Conservation (phyloP, 1,284 basidiomycete genomes). For the Naganishia albida region DNA sequence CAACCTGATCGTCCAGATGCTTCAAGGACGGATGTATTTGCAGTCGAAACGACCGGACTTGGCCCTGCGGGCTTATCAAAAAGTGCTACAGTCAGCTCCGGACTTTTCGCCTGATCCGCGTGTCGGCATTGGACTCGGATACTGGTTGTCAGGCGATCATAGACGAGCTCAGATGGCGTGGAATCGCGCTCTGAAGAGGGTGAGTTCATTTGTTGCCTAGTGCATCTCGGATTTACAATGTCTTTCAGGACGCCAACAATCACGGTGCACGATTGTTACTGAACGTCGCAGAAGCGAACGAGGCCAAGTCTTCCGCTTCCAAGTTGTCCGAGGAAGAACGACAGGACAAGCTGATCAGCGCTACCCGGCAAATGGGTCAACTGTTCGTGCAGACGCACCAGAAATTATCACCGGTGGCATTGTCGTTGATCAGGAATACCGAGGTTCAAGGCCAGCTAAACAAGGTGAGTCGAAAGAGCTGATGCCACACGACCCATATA, state of each 20-base stretch:
- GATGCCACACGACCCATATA: constrained; percentile 45
- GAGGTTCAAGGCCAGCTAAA: constrained; percentile 70
- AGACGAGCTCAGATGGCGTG: constrained; percentile 78
- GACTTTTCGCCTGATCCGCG: constrained; percentile 81
- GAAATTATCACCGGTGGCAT: constrained; percentile 72
- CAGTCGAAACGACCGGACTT: constrained; percentile 32
- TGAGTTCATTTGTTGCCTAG: constrained; percentile 54
- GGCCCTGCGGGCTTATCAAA: constrained; percentile 64
- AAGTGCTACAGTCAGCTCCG: constrained; percentile 73
- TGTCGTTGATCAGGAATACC: constrained; percentile 75
- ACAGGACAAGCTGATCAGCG: constrained; percentile 24
- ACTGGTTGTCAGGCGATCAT: constrained; percentile 81
- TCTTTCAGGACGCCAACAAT: constrained; percentile 16
- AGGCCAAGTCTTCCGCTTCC: constrained; percentile 62
- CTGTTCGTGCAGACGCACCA: constrained; percentile 32
- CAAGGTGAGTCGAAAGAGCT: constrained; percentile 57
- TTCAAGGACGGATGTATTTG: constrained; percentile 21
- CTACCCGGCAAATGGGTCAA: constrained; percentile 29
- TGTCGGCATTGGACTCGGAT: constrained; percentile 87
- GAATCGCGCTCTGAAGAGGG: constrained; percentile 79
- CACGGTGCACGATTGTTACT: constrained; percentile 17
- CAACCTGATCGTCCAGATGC: constrained; percentile 76
- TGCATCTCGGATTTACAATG: background rate
- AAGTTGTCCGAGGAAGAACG: constrained; percentile 7
- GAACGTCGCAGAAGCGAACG: constrained; percentile 30